These are phyloP conservation scores for Euryodendron excelsum DNA, from an alignment of 148 eudicot species.

Conservation along the genomic window DNA sequence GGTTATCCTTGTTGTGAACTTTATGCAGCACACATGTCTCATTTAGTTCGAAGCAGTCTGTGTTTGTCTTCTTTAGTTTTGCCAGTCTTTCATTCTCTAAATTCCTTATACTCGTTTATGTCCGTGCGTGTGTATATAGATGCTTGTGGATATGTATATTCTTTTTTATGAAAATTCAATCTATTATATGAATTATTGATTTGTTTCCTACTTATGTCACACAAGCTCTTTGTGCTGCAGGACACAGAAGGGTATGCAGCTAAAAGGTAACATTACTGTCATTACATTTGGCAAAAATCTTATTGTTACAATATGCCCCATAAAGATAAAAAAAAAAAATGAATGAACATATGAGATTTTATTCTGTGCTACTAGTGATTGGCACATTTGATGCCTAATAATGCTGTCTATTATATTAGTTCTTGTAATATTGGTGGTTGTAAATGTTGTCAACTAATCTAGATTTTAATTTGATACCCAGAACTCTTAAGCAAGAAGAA, in stretches of 20 bases:
- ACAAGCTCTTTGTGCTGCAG: not conserved
- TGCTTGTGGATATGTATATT: not conserved
- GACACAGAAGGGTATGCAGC: constrained; percentile 1
- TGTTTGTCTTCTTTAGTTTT: not conserved
- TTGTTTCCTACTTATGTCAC: constrained; percentile 5
- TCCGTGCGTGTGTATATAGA: not conserved
- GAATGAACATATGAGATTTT: not conserved
- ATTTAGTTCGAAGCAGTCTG: not conserved
- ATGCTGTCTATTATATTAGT: not conserved
- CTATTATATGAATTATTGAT: not conserved
- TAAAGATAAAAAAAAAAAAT: not conserved
- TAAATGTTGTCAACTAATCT: not conserved
- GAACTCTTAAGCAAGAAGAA: constrained; percentile 38
- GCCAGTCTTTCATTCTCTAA: not conserved
- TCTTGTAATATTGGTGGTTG: not conserved
- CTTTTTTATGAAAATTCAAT: not conserved
- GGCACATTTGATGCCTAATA: not conserved
- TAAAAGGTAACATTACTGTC: constrained; percentile 10
- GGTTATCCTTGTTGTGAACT: not conserved
- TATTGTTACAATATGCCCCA: not conserved
- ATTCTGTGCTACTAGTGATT: not conserved
- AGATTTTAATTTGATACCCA: constrained; percentile 22
- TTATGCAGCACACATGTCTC: not conserved
- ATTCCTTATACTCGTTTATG: not conserved
- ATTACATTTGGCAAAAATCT: not conserved